phyloP scores from a whole-genome alignment of 352 stramenopile genomes.

The Globisporangium nodosum region DNA sequence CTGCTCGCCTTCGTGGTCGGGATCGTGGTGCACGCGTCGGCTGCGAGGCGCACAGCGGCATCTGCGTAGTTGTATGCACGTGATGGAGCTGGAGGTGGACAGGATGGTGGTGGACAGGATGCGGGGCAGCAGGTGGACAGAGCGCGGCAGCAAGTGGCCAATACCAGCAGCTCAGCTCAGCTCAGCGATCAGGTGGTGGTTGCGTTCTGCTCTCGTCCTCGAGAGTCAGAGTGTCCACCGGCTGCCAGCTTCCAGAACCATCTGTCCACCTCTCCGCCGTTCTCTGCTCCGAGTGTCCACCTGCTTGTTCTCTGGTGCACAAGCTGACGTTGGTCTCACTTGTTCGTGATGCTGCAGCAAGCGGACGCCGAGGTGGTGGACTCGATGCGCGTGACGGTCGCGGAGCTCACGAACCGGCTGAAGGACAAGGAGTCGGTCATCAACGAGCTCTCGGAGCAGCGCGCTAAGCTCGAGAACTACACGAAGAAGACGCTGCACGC shows the following conservation, averaged over 20 bases:
- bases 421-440: slow-evolving; percentile 88
- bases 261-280: neutral
- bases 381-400: slow-evolving; percentile 73
- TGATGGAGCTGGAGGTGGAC: neutral
- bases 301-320: neutral
- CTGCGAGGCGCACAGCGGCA: neutral
- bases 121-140: neutral
- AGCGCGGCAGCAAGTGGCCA: neutral
- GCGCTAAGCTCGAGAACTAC: slow-evolving; percentile 87
- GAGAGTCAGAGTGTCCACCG: neutral
- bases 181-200: no score
- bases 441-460: slow-evolving; percentile 83
- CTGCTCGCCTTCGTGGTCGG: slow-evolving; percentile 11
- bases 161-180: neutral
- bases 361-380: slow-evolving; percentile 58
- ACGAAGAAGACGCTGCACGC: slow-evolving; percentile 88
- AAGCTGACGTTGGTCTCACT: slow-evolving; percentile 1
- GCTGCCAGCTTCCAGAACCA: neutral
- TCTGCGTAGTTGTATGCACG: neutral
- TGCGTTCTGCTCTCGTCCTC: neutral
- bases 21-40: neutral
- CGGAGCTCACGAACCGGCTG: slow-evolving; percentile 75
- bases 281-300: neutral
- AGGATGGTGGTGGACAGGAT: neutral
- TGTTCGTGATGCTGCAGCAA: slow-evolving; percentile 21